Conservation (phyloP, 1,284 basidiomycete species). For the Apiotrichum siamense region DNA sequence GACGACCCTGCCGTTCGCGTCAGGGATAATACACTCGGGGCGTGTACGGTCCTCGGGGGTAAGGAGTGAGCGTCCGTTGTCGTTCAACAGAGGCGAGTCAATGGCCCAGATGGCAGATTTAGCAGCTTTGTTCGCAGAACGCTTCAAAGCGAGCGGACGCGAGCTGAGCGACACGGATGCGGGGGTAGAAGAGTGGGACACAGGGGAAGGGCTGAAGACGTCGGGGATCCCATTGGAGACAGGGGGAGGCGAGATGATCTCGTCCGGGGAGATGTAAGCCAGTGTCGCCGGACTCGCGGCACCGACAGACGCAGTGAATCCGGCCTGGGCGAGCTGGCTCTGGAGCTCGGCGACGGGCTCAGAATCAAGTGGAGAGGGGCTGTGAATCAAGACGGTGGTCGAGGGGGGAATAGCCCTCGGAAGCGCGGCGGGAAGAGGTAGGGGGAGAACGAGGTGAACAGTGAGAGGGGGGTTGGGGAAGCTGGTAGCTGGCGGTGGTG, state of each 20-base stretch:
- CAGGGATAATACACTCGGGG: constrained; percentile 47
- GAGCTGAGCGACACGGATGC: constrained; percentile 10
- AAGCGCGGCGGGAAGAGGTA: constrained; percentile 36
- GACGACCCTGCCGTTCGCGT: constrained; percentile 41
- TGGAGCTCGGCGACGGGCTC: constrained; percentile 9
- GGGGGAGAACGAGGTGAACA: constrained; percentile 44
- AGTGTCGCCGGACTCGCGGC: constrained; percentile 26
- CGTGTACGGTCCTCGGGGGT: constrained; percentile 51
- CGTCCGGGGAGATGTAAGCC: constrained; percentile 33
- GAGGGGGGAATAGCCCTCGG: constrained; percentile 38
- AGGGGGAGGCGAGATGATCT: constrained; percentile 4
- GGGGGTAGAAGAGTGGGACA: constrained; percentile 4
- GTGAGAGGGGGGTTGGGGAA: constrained; percentile 36
- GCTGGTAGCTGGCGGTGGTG: constrained; percentile 33
- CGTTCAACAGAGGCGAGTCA: constrained; percentile 38
- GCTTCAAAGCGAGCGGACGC: constrained; percentile 37
- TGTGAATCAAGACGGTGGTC: constrained; percentile 39
- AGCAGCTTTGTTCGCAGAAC: constrained; percentile 29
- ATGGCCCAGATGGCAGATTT: constrained; percentile 48
- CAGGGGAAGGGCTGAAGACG: constrained; percentile 4
- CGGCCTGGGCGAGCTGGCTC: constrained; percentile 24
- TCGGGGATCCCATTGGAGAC: not conserved
- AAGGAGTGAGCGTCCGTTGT: constrained; percentile 51
- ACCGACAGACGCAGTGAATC: constrained; percentile 27
- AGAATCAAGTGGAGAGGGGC: constrained; percentile 7